phyloP scores from a whole-genome alignment of 371 early-diverging fungal species.

The Apophysomyces variabilis region DNA sequence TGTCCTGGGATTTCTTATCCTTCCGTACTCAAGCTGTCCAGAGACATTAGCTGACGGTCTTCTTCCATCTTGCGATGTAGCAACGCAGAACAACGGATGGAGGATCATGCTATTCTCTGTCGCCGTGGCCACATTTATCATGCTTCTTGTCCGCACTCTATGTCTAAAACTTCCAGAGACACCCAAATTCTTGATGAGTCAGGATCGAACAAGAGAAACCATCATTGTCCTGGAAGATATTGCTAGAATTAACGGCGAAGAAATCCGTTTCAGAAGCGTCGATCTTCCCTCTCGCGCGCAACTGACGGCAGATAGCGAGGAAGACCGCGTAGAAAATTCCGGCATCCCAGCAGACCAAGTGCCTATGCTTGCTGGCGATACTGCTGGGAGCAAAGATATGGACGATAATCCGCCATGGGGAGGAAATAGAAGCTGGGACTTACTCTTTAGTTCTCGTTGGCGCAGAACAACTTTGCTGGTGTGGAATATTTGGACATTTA shows the following conservation, averaged over 20 bases:
- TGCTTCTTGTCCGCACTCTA: conserved; percentile 72
- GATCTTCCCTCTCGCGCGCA: conserved; percentile 27
- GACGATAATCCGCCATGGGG: neutral
- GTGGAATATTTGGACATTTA: conserved; percentile 82
- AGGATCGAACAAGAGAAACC: conserved; percentile 72
- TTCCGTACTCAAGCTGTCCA: conserved; percentile 74
- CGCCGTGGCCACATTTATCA: conserved; percentile 63
- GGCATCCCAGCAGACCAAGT: conserved; percentile 7
- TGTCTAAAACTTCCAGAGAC: conserved; percentile 77
- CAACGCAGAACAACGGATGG: conserved; percentile 76
- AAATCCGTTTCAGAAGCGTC: conserved; percentile 29
- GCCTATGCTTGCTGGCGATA: conserved; percentile 2
- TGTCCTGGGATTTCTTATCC: conserved; percentile 61
- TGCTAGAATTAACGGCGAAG: conserved; percentile 71
- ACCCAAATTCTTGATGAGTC: conserved; percentile 78
- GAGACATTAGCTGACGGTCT: conserved; percentile 41
- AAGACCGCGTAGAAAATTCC: conserved; percentile 7
- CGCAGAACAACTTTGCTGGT: conserved; percentile 69
- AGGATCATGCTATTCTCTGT: conserved; percentile 68
- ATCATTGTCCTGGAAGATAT: conserved; percentile 73
- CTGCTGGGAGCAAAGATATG: conserved; percentile 1
- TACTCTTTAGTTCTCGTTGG: conserved; percentile 56
- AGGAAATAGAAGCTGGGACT: conserved; percentile 5
- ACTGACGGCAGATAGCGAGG: neutral
- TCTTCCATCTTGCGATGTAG: conserved; percentile 49